Conservation (phyloP, 2,329 filamentous ascomycete genomes). For the Alternaria sp. region DNA sequence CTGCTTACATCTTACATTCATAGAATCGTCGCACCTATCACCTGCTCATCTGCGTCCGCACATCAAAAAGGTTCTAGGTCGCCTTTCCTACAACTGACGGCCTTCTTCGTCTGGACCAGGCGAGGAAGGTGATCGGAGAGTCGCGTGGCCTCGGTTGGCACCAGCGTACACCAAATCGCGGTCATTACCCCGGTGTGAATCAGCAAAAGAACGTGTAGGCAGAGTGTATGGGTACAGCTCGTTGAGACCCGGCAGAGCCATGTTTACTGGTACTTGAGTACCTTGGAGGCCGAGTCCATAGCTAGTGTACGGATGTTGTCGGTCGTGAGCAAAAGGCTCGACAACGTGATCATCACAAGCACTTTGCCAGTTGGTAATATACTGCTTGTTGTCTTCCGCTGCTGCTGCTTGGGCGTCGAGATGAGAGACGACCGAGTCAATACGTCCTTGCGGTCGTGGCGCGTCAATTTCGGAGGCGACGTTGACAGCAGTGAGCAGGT, state of each 20-base stretch:
- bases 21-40: background rate
- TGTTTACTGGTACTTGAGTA: conserved; percentile 2
- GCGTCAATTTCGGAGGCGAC: conserved; percentile 35
- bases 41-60: too few species aligned
- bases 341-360: background rate
- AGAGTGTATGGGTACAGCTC: background rate
- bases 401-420: conserved; percentile 32
- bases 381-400: conserved; percentile 22
- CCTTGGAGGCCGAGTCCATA: background rate
- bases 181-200: background rate
- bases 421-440: conserved; percentile 33
- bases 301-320: conserved; percentile 2
- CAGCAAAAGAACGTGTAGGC: background rate
- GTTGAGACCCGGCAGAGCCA: conserved; percentile 4
- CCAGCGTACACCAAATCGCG: background rate
- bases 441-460: conserved; percentile 33
- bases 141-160: background rate
- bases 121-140: background rate
- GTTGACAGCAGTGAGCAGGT: conserved; percentile 37
- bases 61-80: background rate
- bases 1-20: background rate
- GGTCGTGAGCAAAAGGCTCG: background rate
- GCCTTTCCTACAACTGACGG: background rate
- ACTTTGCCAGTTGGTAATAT: conserved; percentile 7
- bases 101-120: conserved; percentile 8